A percentile compares a stretch with the other conserved stretches of the same genome.
phyloP scores from a whole-genome alignment of 2,329 filamentous ascomycete species.

The Stemphylium beticola region DNA sequence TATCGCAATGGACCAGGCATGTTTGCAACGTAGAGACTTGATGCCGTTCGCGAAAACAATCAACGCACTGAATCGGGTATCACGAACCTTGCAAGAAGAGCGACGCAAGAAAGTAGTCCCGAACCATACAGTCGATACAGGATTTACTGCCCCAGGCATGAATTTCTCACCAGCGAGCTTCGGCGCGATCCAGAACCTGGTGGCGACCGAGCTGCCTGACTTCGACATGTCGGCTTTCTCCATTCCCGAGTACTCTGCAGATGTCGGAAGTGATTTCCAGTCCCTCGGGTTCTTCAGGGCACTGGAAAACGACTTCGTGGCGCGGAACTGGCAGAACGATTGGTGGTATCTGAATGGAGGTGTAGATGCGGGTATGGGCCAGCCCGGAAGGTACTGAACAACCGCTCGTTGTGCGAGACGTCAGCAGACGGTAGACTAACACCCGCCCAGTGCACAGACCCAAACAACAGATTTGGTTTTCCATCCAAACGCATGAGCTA shows the following conservation, averaged over 20 bases:
- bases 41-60: constrained; percentile 34
- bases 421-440: background rate
- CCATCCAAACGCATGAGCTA: background rate
- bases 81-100: constrained; percentile 32
- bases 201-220: constrained; percentile 20
- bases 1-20: constrained; percentile 27
- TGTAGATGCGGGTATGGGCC: constrained; percentile 1
- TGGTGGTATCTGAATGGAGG: constrained; percentile 37
- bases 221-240: constrained; percentile 25
- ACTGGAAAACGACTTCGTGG: constrained; percentile 39
- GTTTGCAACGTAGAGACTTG: constrained; percentile 20
- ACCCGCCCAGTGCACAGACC: background rate
- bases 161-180: constrained; percentile 7
- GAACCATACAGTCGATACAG: background rate
- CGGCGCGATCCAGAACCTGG: constrained; percentile 14
- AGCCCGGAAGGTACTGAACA: constrained; percentile 1
- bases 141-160: background rate
- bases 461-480: background rate
- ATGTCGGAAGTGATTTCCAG: constrained; percentile 28
- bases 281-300: constrained; percentile 35
- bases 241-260: constrained; percentile 25
- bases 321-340: constrained; percentile 34
- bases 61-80: constrained; percentile 38
- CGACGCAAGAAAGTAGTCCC: constrained; percentile 8
- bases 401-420: background rate